Percentiles rank a stretch among this genome's conserved stretches.
Conservation (phyloP, 768 basidiomycete genomes). For the Naganishia friedmannii region DNA sequence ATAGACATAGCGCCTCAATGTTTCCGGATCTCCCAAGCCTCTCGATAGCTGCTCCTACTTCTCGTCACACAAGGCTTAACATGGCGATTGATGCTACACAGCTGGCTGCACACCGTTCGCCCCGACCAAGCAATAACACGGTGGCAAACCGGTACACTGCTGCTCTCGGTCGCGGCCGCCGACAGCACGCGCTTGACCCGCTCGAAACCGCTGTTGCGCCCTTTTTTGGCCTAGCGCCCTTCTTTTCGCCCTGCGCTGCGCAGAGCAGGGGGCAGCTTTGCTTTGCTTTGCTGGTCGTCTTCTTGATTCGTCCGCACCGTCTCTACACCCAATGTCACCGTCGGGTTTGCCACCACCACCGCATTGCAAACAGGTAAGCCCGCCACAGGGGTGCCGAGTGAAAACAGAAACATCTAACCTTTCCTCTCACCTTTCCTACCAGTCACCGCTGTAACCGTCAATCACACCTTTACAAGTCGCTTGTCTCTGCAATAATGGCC, state of each 20-base stretch:
- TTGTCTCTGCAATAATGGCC: constrained; percentile 45
- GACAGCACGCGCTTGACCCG: background rate
- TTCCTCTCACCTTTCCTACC: background rate
- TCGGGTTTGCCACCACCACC: background rate
- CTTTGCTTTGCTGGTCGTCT: too few species aligned
- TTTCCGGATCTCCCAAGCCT: too few species aligned
- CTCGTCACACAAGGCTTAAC: too few species aligned
- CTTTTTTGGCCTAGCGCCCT: background rate
- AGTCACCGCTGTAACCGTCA: constrained; percentile 34
- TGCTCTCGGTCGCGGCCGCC: background rate
- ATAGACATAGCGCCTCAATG: too few species aligned
- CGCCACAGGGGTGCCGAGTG: background rate
- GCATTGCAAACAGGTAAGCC: constrained; percentile 23
- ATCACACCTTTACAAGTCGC: constrained; percentile 32
- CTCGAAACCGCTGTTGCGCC: constrained; percentile 5
- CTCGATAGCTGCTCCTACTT: too few species aligned
- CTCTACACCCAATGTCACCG: background rate
- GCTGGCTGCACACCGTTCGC: too few species aligned
- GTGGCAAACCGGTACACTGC: background rate
- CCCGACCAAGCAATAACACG: too few species aligned
- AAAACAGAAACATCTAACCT: background rate
- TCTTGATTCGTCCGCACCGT: background rate
- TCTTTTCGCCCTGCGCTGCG: background rate
- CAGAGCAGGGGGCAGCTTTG: background rate
- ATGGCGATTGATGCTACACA: too few species aligned